Conservation (phyloP, 768 basidiomycete species). For the Mycena galericulata region DNA sequence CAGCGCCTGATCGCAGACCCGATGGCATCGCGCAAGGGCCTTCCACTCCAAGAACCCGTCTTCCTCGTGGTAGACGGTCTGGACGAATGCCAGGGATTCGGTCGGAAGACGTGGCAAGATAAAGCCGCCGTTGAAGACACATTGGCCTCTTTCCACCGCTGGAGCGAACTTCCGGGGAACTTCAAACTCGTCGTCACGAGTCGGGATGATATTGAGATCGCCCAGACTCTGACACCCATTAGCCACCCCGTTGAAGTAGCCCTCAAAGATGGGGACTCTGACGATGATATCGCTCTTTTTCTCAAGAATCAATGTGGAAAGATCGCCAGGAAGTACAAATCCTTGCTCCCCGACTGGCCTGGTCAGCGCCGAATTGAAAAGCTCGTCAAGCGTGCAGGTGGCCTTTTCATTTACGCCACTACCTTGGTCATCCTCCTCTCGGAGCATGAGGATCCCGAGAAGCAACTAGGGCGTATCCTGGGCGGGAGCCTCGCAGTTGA, state of each 20-base stretch:
- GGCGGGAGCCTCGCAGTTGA: too few relatives aligned
- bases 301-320: neutral
- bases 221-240: neutral
- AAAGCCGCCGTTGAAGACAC: neutral
- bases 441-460: too few relatives aligned
- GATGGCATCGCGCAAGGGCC: neutral
- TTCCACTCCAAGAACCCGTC: neutral
- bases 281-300: neutral
- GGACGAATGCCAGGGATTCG: neutral
- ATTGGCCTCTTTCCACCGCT: neutral
- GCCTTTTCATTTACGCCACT: neutral
- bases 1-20: neutral
- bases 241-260: neutral
- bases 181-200: neutral
- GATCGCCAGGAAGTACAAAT: neutral
- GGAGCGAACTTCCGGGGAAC: neutral
- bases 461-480: too few relatives aligned
- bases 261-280: neutral
- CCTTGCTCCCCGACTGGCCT: neutral
- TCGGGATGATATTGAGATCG: neutral
- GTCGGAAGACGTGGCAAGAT: neutral
- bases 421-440: neutral
- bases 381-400: neutral
- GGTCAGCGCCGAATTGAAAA: neutral
- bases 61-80: neutral